These are phyloP conservation scores for Megacollybia marginata DNA, from an alignment of 768 basidiomycete species.

Conservation along the genomic window DNA sequence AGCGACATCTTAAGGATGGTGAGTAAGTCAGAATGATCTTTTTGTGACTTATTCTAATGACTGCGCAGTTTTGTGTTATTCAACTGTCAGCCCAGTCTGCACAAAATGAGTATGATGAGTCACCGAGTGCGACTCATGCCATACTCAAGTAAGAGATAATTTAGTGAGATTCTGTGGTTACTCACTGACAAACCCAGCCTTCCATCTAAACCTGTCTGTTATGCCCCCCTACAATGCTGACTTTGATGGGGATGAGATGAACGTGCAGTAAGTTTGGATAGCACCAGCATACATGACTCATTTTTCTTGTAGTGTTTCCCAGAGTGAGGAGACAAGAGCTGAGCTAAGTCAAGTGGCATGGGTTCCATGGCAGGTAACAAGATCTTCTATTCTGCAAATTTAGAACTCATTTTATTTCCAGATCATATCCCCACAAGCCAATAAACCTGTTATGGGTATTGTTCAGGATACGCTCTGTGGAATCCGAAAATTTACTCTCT, in stretches of 20 bases:
- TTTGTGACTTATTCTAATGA: background rate
- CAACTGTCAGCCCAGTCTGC: slow-evolving; percentile 96
- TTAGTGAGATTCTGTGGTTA: background rate
- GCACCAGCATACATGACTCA: slow-evolving; percentile 5
- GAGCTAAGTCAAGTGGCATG: slow-evolving; percentile 98
- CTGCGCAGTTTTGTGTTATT: slow-evolving; percentile 75
- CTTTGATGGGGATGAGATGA: slow-evolving; percentile 99
- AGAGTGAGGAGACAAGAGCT: slow-evolving; percentile 96
- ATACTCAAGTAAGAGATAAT: slow-evolving; percentile 75
- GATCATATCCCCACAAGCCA: slow-evolving; percentile 99
- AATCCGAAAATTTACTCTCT: slow-evolving; percentile 93
- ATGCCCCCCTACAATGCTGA: slow-evolving; percentile 99
- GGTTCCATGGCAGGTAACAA: slow-evolving; percentile 85
- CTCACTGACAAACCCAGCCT: slow-evolving; percentile 46
- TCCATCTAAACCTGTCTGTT: slow-evolving; percentile 95
- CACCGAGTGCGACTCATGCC: slow-evolving; percentile 96
- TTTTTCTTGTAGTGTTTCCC: slow-evolving; percentile 64
- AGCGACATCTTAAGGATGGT: slow-evolving; percentile 95
- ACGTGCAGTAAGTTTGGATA: slow-evolving; percentile 84
- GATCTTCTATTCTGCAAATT: background rate
- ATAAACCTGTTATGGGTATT: slow-evolving; percentile 99
- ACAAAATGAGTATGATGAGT: slow-evolving; percentile 99
- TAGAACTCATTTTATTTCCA: slow-evolving; percentile 21
- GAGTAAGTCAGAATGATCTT: slow-evolving; percentile 58
- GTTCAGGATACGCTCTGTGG: slow-evolving; percentile 99